phyloP scores from a whole-genome alignment of 768 basidiomycete species.

The Bullera alba region DNA sequence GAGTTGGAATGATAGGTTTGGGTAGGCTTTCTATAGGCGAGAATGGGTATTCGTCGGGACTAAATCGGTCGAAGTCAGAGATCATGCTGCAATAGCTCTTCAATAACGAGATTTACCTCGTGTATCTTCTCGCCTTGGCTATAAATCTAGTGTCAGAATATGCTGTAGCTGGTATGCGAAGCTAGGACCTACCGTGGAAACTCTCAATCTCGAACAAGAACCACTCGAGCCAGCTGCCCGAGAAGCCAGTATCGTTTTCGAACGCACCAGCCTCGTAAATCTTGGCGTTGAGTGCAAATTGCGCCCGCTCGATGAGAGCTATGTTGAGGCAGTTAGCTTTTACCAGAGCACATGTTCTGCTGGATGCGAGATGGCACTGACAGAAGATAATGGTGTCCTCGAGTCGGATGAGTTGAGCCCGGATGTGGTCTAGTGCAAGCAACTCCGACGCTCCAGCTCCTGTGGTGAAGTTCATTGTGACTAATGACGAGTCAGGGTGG shows the following conservation, averaged over 20 bases:
- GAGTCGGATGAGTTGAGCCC: constrained; percentile 75
- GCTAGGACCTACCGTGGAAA: constrained; percentile 67
- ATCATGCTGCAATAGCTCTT: too few relatives aligned
- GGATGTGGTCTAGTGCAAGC: constrained; percentile 77
- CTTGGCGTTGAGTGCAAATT: constrained; percentile 85
- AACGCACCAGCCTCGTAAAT: constrained; percentile 80
- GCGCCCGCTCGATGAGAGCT: constrained; percentile 83
- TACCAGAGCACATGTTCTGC: neutral
- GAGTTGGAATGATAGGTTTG: constrained; percentile 65
- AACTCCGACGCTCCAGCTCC: constrained; percentile 54
- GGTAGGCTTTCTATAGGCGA: constrained; percentile 64
- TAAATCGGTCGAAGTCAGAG: neutral
- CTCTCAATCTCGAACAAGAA: constrained; percentile 89
- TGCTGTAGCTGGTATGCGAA: neutral
- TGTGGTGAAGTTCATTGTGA: constrained; percentile 44
- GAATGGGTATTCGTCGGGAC: constrained; percentile 95
- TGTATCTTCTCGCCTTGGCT: constrained; percentile 94
- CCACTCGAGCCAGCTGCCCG: constrained; percentile 94
- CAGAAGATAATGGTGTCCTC: constrained; percentile 98
- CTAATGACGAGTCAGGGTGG: too few relatives aligned
- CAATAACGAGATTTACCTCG: constrained; percentile 61
- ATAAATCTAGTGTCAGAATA: constrained; percentile 4
- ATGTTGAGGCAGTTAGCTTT: neutral
- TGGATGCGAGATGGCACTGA: constrained; percentile 24
- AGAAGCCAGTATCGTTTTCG: constrained; percentile 63